Percentiles rank a stretch among this genome's conserved stretches.
These are phyloP conservation scores for Russula vinacea DNA, from an alignment of 768 basidiomycete species.

Conservation along the genomic window DNA sequence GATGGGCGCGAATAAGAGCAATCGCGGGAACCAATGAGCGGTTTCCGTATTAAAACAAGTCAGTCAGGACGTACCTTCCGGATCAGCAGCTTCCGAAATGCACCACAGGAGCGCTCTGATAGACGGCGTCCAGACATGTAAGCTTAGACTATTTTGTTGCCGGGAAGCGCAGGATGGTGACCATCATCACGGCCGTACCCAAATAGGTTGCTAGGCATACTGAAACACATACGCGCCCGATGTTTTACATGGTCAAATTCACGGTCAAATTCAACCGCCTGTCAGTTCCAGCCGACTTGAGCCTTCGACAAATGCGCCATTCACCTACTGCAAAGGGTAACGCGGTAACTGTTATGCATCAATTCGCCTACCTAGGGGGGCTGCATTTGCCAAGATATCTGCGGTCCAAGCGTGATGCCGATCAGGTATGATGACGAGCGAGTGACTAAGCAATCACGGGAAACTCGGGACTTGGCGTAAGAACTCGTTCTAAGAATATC, in stretches of 20 bases:
- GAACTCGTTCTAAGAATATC: slow-evolving; percentile 10
- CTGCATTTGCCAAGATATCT: too few species aligned
- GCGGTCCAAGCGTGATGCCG: background rate
- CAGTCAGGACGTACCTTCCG: slow-evolving; percentile 31
- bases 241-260: slow-evolving; percentile 42
- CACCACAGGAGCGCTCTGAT: background rate
- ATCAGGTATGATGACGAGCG: background rate
- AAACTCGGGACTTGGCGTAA: background rate
- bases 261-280: slow-evolving; percentile 41
- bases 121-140: background rate
- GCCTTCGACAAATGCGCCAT: slow-evolving; percentile 38
- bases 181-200: too few species aligned
- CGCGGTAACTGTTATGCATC: too few species aligned
- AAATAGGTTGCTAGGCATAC: background rate
- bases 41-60: background rate
- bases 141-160: slow-evolving; percentile 42
- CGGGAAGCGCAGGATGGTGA: slow-evolving; percentile 37
- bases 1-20: slow-evolving; percentile 28
- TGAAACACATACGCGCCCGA: slow-evolving; percentile 35
- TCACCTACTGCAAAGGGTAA: too few species aligned
- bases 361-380: too few species aligned
- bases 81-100: slow-evolving; percentile 40
- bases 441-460: background rate
- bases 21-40: background rate
- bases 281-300: slow-evolving; percentile 43